Evolutionary conservation across 2,329 filamentous ascomycete species (phyloP), one percentile per base, ranked within the genome.

Genomic region (Sclerotinia minor): DNA sequence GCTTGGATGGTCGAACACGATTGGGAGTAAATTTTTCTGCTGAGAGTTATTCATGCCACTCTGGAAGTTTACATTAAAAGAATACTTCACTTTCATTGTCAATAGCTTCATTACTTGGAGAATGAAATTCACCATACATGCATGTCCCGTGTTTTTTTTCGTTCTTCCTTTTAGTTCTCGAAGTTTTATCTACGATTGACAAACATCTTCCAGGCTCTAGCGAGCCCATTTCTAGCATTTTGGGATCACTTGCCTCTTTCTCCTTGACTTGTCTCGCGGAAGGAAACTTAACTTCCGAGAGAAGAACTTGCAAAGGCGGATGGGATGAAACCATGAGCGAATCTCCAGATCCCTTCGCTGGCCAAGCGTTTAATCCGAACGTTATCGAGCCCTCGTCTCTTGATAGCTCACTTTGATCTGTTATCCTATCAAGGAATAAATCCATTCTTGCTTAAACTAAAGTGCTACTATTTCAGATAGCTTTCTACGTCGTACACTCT

Each of bases 1-100:
- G 80, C 81, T 71, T 84, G 82, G 82, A 76, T 71, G 68, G 80
- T 83, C 21, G 75, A 79, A 63, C 75, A 79, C 65, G 80, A 82
- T 71, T 82, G 78, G 78, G 69, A 75, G 49, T 69, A 52, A 66
- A 1, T 3, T 15, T 7, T 24, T 29, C 6, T 0, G 2, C 15
- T 5, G 21, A 9, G 13, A 41, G 4, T 5, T n/a, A 19, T 57
- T 57, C 21, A 19, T n/a, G 11, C 24, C 32, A 15, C 2, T 35
- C 11, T n/a, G 32, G 6, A 24, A 13, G 11, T 2, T 9, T 58
- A 21, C 7, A 41, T 41, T 17, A 5, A 1, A 19, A 24, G 38
- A 13, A 38, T 13, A 21, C 13, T 29, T 21, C 8, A 29, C 15
- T 44, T 29, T 1, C 26, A 29, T 45, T 29, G 15, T 29, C 26